These are phyloP conservation scores for Ganoderma meredithae DNA, from an alignment of 1,284 basidiomycete species.

Conservation along the genomic window DNA sequence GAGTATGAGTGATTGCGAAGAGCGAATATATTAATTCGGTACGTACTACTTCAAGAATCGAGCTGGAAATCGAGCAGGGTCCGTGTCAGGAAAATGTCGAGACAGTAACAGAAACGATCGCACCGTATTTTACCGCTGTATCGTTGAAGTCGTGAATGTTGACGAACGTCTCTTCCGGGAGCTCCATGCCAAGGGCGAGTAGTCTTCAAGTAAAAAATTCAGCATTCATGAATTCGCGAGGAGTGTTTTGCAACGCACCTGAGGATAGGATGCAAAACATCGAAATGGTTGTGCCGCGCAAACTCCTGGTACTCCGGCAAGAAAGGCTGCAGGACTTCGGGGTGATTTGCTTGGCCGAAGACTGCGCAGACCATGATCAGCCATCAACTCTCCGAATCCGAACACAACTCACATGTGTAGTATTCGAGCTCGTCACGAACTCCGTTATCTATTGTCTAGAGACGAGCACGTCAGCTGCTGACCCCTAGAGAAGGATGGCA, in stretches of 20 bases:
- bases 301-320: conserved; percentile 66
- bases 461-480: background rate
- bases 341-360: conserved; percentile 50
- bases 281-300: conserved; percentile 56
- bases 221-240: conserved; percentile 15
- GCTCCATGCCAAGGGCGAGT: conserved; percentile 46
- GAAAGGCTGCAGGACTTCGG: conserved; percentile 57
- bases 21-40: background rate
- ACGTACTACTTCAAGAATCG: conserved; percentile 48
- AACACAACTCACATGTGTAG: conserved; percentile 55
- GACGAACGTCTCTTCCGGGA: conserved; percentile 45
- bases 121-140: conserved; percentile 41
- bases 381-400: background rate
- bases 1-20: background rate
- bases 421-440: conserved; percentile 62
- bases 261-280: conserved; percentile 58
- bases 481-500: no score
- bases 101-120: conserved; percentile 1
- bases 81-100: background rate
- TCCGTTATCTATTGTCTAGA: conserved; percentile 34
- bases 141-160: conserved; percentile 40
- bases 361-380: conserved; percentile 40
- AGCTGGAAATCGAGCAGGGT: conserved; percentile 18
- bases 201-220: conserved; percentile 44
- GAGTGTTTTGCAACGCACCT: conserved; percentile 42